Evolutionary conservation across 2,329 filamentous ascomycete genomes (phyloP), one percentile per base, ranked within the genome.

Genomic region (Bipolaris oryzae): DNA sequence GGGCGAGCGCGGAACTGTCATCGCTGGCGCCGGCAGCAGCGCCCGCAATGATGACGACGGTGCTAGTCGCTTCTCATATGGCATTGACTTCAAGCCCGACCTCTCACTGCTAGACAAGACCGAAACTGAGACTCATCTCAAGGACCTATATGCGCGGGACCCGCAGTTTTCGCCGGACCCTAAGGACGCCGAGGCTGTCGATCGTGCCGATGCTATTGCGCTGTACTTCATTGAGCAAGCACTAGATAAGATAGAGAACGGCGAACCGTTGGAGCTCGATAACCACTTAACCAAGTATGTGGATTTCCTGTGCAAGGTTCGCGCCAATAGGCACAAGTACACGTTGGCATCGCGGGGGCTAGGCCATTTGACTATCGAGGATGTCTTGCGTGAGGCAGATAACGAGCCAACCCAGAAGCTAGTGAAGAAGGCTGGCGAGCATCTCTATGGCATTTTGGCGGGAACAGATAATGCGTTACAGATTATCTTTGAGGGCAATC

Each of bases 201-300:
- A 55, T 33, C 46, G 53, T 1, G 53, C 53, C 13, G 53, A 55
- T 23, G 53, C 53, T 10, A 55, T 55, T 10, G 53, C 53, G 11
- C 21, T 55, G 3, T 46, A 42, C 46, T 55, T 51, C 53, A 55
- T 55, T 20, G 53, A 55, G 53, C 53, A 55, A 41, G 53, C 47
- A 25, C 23, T 55, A 4, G 47, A 55, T 1, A 51, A 55, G 33
- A 55, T 55, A 16, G 53, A 55, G 25, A 55, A 55, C 7, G 53
- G 53, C n/a, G 47, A 55, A 4, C 41, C 53, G 0, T 34, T 55
- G 0, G 15, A 16, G 20, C 51, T 55, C 21, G 47, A 55, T 41
- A 55, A 51, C n/a, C 53, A 55, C 41, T 31, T 55, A 35, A 55
- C 53, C 25, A 55, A 55, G 16, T 55, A 55, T 13, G 53, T 55